A percentile compares a stretch with the other conserved stretches of the same genome.
Conservation (phyloP, 2,329 filamentous ascomycete species). For the Pestalotiopsis sp. region DNA sequence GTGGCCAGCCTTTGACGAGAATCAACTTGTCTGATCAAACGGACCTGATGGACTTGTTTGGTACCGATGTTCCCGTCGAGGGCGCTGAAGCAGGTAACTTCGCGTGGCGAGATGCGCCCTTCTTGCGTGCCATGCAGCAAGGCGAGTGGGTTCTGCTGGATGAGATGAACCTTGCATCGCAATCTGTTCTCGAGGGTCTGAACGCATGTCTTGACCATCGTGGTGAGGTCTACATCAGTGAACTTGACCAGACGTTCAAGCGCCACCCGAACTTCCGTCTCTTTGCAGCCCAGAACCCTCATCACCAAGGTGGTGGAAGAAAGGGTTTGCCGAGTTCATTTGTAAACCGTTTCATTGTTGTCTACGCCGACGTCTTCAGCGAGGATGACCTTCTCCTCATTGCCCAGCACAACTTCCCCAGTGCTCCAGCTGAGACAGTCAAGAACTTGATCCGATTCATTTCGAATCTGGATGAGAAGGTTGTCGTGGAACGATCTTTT, state of each 20-base stretch:
- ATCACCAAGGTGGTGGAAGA: constrained; percentile 93
- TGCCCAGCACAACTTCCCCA: constrained; percentile 75
- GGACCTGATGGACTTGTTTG: constrained; percentile 95
- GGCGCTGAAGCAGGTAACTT: constrained; percentile 90
- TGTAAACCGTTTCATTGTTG: constrained; percentile 96
- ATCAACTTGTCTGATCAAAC: constrained; percentile 99
- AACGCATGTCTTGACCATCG: constrained; percentile 97
- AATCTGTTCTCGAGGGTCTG: constrained; percentile 92
- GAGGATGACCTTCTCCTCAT: constrained; percentile 82
- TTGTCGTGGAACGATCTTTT: constrained; percentile 62
- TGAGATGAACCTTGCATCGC: constrained; percentile 98
- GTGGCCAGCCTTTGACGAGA: constrained; percentile 81
- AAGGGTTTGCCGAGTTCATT: constrained; percentile 96
- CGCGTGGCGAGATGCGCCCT: constrained; percentile 93
- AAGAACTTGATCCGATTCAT: constrained; percentile 77
- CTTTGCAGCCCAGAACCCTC: constrained; percentile 96
- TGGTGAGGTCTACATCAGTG: constrained; percentile 92
- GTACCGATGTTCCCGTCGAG: constrained; percentile 93
- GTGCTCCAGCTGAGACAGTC: constrained; percentile 61
- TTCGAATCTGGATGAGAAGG: constrained; percentile 74
- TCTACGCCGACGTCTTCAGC: constrained; percentile 90
- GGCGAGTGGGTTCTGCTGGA: constrained; percentile 97
- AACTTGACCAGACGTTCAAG: constrained; percentile 91
- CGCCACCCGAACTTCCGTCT: constrained; percentile 89
- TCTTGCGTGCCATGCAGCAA: constrained; percentile 93